Conservation (phyloP, 495 filamentous ascomycete genomes). For the Aspergillus sclerotioniger region DNA sequence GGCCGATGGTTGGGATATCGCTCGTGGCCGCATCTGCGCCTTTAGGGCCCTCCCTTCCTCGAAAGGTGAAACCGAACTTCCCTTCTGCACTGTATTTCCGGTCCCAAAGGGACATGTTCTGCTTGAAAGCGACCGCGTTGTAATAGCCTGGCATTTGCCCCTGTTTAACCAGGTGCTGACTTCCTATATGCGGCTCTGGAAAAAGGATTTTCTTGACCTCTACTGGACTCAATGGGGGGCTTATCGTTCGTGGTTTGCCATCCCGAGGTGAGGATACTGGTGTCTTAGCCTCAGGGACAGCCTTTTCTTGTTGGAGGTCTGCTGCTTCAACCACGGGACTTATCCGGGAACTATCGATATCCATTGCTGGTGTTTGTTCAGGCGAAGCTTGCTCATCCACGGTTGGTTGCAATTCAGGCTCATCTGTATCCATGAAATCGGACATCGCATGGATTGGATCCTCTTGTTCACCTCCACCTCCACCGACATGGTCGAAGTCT, state of each 20-base stretch:
- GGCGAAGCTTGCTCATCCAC: constrained; percentile 3
- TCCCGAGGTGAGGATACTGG: constrained; percentile 16
- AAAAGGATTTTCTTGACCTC: constrained; percentile 50
- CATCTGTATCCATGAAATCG: constrained; percentile 13
- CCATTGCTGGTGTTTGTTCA: constrained; percentile 5
- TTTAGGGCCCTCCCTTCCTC: constrained; percentile 7
- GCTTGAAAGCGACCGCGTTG: constrained; percentile 47
- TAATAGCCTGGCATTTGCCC: constrained; percentile 40
- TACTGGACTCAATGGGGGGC: constrained; percentile 50
- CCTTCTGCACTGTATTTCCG: constrained; percentile 52
- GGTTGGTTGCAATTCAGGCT: constrained; percentile 11
- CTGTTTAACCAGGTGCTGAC: constrained; percentile 7
- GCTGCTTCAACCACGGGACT: constrained; percentile 1
- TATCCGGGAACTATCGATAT: not conserved
- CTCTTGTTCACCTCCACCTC: constrained; percentile 9
- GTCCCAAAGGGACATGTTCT: constrained; percentile 43
- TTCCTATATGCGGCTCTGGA: constrained; percentile 22
- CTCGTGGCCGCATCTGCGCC: constrained; percentile 12
- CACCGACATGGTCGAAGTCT: constrained; percentile 37
- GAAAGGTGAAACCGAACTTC: constrained; percentile 46
- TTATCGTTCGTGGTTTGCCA: constrained; percentile 37
- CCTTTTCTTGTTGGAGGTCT: constrained; percentile 10
- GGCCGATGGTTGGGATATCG: constrained; percentile 43
- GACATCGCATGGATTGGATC: constrained; percentile 16
- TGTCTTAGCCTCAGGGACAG: constrained; percentile 2